phyloP scores from a whole-genome alignment of 345 rosid genomes.

The Melaleuca quinquenervia region DNA sequence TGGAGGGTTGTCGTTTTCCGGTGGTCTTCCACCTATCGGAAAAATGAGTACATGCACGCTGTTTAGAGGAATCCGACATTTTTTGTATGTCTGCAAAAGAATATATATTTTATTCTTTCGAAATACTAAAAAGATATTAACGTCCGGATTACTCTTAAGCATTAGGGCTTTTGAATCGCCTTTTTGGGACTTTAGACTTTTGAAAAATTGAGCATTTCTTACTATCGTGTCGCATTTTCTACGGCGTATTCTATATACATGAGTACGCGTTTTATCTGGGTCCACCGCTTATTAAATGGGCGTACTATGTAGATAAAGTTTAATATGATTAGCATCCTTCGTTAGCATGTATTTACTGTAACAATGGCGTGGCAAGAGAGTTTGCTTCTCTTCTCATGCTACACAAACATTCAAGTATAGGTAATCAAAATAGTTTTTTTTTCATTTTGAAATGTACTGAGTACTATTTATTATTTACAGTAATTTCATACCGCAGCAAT shows the following conservation, averaged over 20 bases:
- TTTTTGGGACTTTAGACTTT: not conserved
- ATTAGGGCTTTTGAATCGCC: not conserved
- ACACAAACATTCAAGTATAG: not conserved
- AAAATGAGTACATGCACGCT: not conserved
- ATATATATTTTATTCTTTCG: not conserved
- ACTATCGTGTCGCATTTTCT: not conserved
- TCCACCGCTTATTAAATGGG: too few relatives aligned
- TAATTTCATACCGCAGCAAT: not conserved
- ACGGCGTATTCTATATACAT: not conserved
- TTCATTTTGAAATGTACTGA: not conserved
- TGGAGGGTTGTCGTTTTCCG: too few relatives aligned
- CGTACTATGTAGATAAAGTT: too few relatives aligned
- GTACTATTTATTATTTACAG: not conserved
- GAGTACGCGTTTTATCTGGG: too few relatives aligned
- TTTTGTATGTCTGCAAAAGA: not conserved
- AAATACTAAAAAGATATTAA: not conserved
- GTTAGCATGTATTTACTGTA: too few relatives aligned
- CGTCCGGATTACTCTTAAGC: not conserved
- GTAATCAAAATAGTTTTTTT: not conserved
- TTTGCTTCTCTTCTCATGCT: not conserved
- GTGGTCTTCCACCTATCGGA: not conserved
- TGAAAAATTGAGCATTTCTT: not conserved
- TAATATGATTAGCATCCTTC: too few relatives aligned
- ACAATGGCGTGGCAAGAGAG: too few relatives aligned
- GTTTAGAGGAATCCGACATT: not conserved